A percentile compares a stretch with the other conserved stretches of the same genome.
These are phyloP conservation scores for Arctostaphylos glauca DNA, from an alignment of 148 eudicot genomes.

Conservation along the genomic window DNA sequence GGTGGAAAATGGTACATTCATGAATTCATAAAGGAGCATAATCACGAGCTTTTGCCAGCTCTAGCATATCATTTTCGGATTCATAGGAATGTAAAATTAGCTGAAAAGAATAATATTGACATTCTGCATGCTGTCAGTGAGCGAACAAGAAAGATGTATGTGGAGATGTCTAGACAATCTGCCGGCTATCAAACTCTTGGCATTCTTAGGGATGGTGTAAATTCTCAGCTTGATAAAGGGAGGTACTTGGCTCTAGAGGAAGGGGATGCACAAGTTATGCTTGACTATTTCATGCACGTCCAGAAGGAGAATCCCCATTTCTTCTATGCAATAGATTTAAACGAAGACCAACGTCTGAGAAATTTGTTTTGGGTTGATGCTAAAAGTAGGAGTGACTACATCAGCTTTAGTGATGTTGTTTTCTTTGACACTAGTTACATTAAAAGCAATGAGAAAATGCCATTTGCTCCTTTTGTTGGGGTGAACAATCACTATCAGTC, in stretches of 20 bases:
- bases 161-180: constrained; percentile 33
- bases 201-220: constrained; percentile 13
- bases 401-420: constrained; percentile 42
- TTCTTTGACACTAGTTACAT: constrained; percentile 45
- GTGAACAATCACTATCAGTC: constrained; percentile 54
- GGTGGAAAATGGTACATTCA: constrained; percentile 57
- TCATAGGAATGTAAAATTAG: constrained; percentile 39
- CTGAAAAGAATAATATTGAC: constrained; percentile 42
- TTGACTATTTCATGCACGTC: constrained; percentile 40
- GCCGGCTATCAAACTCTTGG: constrained; percentile 25
- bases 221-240: constrained; percentile 36
- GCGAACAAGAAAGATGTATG: constrained; percentile 38
- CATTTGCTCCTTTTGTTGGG: constrained; percentile 52
- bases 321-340: constrained; percentile 52
- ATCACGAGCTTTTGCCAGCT: constrained; percentile 60
- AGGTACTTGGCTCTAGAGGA: constrained; percentile 47
- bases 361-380: constrained; percentile 58
- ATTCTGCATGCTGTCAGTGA: constrained; percentile 37
- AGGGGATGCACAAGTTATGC: constrained; percentile 49
- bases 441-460: constrained; percentile 40
- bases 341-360: constrained; percentile 48
- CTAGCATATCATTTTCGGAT: constrained; percentile 52
- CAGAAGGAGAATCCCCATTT: constrained; percentile 52
- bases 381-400: constrained; percentile 43
- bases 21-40: constrained; percentile 52